phyloP scores from a whole-genome alignment of 805 yeast genomes.

The Lipomyces mesembrius region DNA sequence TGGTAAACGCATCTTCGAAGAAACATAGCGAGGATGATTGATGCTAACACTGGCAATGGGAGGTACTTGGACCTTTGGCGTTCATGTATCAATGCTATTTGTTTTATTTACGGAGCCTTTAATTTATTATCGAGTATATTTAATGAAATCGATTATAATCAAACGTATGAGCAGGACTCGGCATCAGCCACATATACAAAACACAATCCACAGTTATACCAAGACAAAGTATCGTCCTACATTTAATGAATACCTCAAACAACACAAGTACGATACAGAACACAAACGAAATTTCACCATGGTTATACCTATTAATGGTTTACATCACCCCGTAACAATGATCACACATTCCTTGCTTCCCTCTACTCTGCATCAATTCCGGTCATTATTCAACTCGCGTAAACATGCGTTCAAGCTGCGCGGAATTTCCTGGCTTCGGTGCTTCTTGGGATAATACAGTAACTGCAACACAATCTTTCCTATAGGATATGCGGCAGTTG shows the following conservation, averaged over 20 bases:
- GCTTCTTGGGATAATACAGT: constrained; percentile 69
- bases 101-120: neutral
- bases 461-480: constrained; percentile 71
- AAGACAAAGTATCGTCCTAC: neutral
- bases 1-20: neutral
- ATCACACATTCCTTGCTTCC: neutral
- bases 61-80: neutral
- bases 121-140: neutral
- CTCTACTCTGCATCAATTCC: neutral
- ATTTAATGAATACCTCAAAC: neutral
- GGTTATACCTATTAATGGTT: neutral
- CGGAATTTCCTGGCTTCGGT: constrained; percentile 67
- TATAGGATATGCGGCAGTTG: constrained; percentile 59
- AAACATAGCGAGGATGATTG: neutral
- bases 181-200: neutral
- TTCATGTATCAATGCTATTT: neutral
- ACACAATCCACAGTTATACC: neutral
- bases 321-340: neutral
- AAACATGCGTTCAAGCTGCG: constrained; percentile 57
- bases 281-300: neutral
- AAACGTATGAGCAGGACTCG: neutral
- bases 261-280: neutral
- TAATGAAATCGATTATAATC: neutral
- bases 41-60: constrained; percentile 5
- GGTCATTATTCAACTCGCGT: constrained; percentile 21